Base-by-base conservation (phyloP, 371 early-diverging fungal species). In the Dichotomocladium elegans region DNA sequence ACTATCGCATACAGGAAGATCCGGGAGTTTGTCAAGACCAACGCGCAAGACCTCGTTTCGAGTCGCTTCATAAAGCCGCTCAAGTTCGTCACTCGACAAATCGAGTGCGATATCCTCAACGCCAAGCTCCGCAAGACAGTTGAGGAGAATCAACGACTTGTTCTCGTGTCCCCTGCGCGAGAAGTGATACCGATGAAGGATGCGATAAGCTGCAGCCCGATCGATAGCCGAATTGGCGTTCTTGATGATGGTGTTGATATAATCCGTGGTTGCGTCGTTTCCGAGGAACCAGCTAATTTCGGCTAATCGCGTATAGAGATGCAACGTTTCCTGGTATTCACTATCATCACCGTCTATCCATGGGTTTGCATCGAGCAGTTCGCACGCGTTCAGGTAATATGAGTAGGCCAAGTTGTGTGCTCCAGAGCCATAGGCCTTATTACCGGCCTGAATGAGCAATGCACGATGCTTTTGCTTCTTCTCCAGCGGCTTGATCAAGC, bases 401-500 rank as follows among this genome's bases (percentile, higher is more conserved):
- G 61, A 55, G 11, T 63, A 68, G 0, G 77, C 77, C 2, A 73
- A 25, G 24, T 58, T 60, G 26, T 72, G 73, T 3, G 73, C 77
- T 14, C 77, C 77, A 2, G 69, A 68, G 19, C 64, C 57, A 26
- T 70, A 73, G 0, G 77, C 77, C 12, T 71, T 64, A 37, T 77
- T 66, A 24, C 73, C 73, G 0, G 77, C 77, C 11, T 64, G 61
- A 6, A 64, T 34, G 2, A 72, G 40, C 4, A 68, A 41, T 1
- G 53, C 63, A 40, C 77, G 62, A 50, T 73, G 66, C n/a, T 53
- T 49, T n/a, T 45, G 22, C 34, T 67, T 72, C 14, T 58, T 55
- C 10, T 61, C 47, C 12, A 57, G 54, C 8, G 92, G 86, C 52
- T 93, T 86, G 55, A 95, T 88, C 43, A 92, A 76, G 30, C 77